A percentile compares a stretch with the other conserved stretches of the same genome.
Evolutionary conservation across 495 filamentous ascomycete species (phyloP).

Genomic region (Neurospora sp.): DNA sequence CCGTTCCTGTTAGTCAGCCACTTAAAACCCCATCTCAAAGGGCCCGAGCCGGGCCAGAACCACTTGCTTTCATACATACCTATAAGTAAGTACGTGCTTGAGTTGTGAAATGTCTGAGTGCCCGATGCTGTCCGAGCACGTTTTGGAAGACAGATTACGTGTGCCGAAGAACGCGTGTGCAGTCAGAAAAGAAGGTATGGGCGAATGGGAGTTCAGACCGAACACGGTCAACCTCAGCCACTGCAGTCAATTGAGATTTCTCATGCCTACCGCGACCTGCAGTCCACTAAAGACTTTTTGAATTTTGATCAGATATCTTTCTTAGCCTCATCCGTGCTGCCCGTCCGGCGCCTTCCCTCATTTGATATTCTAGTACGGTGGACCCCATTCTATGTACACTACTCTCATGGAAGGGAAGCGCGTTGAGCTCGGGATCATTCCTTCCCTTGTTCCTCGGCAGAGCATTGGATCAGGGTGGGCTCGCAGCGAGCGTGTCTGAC

Average conservation of each 20-base stretch:
- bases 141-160: not conserved
- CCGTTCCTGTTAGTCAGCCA: not conserved
- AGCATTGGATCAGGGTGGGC: not conserved
- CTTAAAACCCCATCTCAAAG: not conserved
- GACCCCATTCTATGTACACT: not conserved
- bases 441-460: not conserved
- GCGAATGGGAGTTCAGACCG: not conserved
- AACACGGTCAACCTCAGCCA: not conserved
- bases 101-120: not conserved
- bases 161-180: not conserved
- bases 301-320: not conserved
- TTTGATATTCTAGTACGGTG: not conserved
- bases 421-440: not conserved
- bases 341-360: not conserved
- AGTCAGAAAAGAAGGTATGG: not conserved
- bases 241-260: not conserved
- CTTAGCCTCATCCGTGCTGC: not conserved
- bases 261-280: not conserved
- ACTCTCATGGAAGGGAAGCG: not conserved
- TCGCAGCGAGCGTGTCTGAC: not conserved
- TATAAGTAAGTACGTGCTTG: not conserved
- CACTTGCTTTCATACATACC: not conserved
- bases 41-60: not conserved
- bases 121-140: not conserved
- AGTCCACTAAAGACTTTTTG: not conserved